Evolutionary conservation across 441 rosid genomes (phyloP).

Genomic region (Heliophila coronopifolia): DNA sequence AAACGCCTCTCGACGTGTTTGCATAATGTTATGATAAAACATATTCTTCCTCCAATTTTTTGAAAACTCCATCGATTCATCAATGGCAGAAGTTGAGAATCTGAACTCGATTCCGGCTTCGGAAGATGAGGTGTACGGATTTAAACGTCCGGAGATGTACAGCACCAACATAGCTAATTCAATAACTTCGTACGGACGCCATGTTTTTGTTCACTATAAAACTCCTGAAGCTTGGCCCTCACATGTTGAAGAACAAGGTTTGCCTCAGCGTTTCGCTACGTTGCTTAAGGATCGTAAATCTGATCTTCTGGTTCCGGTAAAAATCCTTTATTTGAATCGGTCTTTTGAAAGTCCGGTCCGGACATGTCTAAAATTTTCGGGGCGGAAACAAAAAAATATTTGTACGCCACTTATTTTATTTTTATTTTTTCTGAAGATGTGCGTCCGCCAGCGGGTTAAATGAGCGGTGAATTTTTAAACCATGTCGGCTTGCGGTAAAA

Average conservation of each 20-base stretch:
- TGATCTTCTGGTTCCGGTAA: slow-evolving; percentile 58
- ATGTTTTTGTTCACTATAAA: slow-evolving; percentile 60
- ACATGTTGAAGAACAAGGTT: slow-evolving; percentile 59
- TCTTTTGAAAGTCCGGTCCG: no score
- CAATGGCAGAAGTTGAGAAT: slow-evolving; percentile 34
- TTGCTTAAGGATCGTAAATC: slow-evolving; percentile 60
- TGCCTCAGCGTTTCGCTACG: slow-evolving; percentile 56
- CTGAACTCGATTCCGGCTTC: slow-evolving; percentile 31
- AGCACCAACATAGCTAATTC: slow-evolving; percentile 56
- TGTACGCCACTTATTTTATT: no score
- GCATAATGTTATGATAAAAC: not conserved
- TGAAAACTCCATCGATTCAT: not conserved
- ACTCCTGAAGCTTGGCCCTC: slow-evolving; percentile 58
- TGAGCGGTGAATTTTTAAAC: no score
- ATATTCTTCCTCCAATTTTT: not conserved
- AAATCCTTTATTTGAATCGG: no score
- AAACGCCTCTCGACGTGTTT: slow-evolving; percentile 21
- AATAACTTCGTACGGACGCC: slow-evolving; percentile 59
- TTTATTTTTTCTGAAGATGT: no score
- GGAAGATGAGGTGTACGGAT: slow-evolving; percentile 57
- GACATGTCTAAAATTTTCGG: no score
- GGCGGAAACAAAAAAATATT: no score
- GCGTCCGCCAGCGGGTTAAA: no score
- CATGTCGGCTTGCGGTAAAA: no score
- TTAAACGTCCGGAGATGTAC: slow-evolving; percentile 76